Base-by-base conservation (phyloP, 352 stramenopile genomes). In the Globisporangium recalcitrans region DNA sequence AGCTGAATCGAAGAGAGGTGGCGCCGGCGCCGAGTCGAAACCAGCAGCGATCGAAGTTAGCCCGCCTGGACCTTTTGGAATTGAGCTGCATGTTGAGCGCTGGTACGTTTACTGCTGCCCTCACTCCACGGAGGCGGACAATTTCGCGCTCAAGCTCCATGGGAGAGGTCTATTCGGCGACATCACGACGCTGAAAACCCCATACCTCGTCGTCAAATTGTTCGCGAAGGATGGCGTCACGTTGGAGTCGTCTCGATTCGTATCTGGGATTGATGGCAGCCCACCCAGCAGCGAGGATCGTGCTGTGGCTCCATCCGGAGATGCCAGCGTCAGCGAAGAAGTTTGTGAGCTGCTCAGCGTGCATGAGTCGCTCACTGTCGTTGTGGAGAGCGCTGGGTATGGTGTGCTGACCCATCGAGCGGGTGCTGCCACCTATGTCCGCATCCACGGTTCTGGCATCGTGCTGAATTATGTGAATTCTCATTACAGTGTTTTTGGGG, bases 61-160 rank as follows among this genome's bases (percentile, higher is more conserved):
- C 9, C 58, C 44, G 4, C 22, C 46, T 3, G 46, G 60, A 24
- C 64, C 63, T 4, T 80, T 83, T 44, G 71, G 60, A 6, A 46
- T 88, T 1, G 70, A 84, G 51, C 53, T 91, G 27, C 60, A 56
- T 1, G 60, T 89, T 14, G 68, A 82, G 8, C 68, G 72, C 22
- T 86, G 78, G 74, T 89, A 77, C 57, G 52, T 84, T 13, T 89
- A 82, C 63, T 76, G 88, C 47, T 72, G 79, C 31, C 78, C 82
- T 4, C 72, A 80, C 14, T 40, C 40, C 8, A 82, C 74, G 8
- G 22, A 61, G n/a, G 75, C 73, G 7, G 52, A 68, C 2, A 66
- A 68, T 4, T 78, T 90, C 56, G 70, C 72, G 2, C 73, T 89
- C 34, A 71, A 71, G 5, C 21, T 89, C 3, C 65, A 65, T 61